These are phyloP conservation scores for Pichia rugopelliculosa DNA, from an alignment of 805 yeast genomes.

Conservation along the genomic window DNA sequence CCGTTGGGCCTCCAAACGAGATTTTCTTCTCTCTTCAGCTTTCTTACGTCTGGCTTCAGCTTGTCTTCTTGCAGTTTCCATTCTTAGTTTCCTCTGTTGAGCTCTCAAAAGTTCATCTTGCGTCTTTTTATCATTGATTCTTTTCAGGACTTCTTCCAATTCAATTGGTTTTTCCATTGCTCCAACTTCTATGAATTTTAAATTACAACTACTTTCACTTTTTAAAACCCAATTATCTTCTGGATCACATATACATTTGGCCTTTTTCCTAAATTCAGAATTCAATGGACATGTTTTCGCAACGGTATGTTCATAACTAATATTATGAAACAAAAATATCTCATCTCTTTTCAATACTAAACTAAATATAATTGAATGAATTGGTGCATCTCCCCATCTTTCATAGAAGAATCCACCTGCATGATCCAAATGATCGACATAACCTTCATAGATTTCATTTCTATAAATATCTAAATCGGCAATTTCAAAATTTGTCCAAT, in stretches of 20 bases:
- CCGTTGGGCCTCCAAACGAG: neutral
- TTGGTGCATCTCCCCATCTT: slow-evolving; percentile 81
- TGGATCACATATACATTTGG: slow-evolving; percentile 70
- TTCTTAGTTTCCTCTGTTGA: slow-evolving; percentile 4
- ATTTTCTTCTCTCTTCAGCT: slow-evolving; percentile 7
- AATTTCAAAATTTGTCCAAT: slow-evolving; percentile 75
- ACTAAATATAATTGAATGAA: slow-evolving; percentile 40
- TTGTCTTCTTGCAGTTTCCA: slow-evolving; percentile 11
- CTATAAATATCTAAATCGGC: slow-evolving; percentile 64
- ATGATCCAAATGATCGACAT: slow-evolving; percentile 54
- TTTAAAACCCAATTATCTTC: slow-evolving; percentile 60
- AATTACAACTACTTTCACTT: slow-evolving; percentile 23
- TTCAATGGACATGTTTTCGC: slow-evolving; percentile 74
- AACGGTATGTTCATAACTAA: slow-evolving; percentile 78
- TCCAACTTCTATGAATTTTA: slow-evolving; percentile 20
- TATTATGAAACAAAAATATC: slow-evolving; percentile 71
- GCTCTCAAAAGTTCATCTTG: neutral
- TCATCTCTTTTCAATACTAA: slow-evolving; percentile 47
- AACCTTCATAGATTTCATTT: slow-evolving; percentile 46
- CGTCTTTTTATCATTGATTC: neutral
- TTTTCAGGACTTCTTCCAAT: neutral
- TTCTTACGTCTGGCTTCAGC: slow-evolving; percentile 5
- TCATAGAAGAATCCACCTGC: slow-evolving; percentile 80
- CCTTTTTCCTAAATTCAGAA: slow-evolving; percentile 41
- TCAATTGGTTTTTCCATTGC: slow-evolving; percentile 7